These are phyloP conservation scores for Blastobotrys capitulatus DNA, from an alignment of 1,139 yeast species.

Conservation along the genomic window DNA sequence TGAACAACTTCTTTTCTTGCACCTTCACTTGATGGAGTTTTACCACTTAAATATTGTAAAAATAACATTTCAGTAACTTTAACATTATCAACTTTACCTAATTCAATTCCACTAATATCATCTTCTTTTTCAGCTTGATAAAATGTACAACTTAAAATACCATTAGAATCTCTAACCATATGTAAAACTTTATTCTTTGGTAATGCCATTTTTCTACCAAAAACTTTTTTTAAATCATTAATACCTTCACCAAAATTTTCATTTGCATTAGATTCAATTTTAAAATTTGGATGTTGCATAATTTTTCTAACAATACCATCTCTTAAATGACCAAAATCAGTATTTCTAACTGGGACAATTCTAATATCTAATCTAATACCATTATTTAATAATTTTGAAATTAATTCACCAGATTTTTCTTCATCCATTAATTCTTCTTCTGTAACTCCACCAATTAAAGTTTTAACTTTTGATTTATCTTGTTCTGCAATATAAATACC, in stretches of 20 bases:
- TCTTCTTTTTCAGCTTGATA: slow-evolving; percentile 32
- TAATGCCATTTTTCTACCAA: slow-evolving; percentile 36
- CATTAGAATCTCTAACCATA: slow-evolving; percentile 43
- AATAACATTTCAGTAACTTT: slow-evolving; percentile 52
- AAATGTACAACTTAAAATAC: slow-evolving; percentile 44
- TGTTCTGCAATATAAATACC: slow-evolving; percentile 68
- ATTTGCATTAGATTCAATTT: slow-evolving; percentile 25
- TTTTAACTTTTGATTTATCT: slow-evolving; percentile 46
- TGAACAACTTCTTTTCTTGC: slow-evolving; percentile 30
- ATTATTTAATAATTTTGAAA: slow-evolving; percentile 52
- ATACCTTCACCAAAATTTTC: slow-evolving; percentile 34
- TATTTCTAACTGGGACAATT: slow-evolving; percentile 80
- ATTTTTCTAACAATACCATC: slow-evolving; percentile 85
- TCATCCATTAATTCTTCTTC: slow-evolving; percentile 44
- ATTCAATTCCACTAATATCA: slow-evolving; percentile 31
- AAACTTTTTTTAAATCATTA: slow-evolving; percentile 32
- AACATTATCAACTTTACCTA: slow-evolving; percentile 34
- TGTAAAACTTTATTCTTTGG: slow-evolving; percentile 58
- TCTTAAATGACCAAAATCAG: slow-evolving; percentile 81
- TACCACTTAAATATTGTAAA: slow-evolving; percentile 56
- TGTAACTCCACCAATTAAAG: slow-evolving; percentile 39
- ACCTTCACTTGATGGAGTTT: slow-evolving; percentile 49
- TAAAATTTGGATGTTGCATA: slow-evolving; percentile 46
- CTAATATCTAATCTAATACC: slow-evolving; percentile 63
- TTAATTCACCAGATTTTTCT: slow-evolving; percentile 46